phyloP scores from a whole-genome alignment of 305 asterid genomes.

The Caryopteris hybrid region DNA sequence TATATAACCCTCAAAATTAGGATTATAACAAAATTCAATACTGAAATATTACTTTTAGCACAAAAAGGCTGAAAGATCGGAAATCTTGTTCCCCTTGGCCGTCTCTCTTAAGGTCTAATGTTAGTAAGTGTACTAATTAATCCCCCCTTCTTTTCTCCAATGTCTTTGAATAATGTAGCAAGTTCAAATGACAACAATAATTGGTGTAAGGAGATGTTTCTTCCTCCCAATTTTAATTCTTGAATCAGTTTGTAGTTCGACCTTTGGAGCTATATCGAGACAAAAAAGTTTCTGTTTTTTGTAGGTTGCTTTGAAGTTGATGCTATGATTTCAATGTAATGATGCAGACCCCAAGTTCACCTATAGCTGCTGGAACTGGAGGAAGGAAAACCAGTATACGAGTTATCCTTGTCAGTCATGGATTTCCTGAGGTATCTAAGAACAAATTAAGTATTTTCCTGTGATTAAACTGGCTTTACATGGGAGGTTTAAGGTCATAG shows the following conservation, averaged over 20 bases:
- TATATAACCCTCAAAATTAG: no score
- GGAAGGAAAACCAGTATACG: conserved; percentile 72
- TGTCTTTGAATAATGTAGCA: not conserved
- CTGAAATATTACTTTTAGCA: not conserved
- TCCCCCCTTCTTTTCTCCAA: not conserved
- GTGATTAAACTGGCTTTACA: not conserved
- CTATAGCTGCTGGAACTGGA: conserved; percentile 54
- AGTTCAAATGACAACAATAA: not conserved
- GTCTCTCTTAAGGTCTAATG: not conserved
- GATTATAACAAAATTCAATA: no score
- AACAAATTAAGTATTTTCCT: conserved; percentile 18
- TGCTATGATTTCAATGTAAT: conserved; percentile 50
- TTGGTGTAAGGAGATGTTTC: not conserved
- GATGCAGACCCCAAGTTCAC: conserved; percentile 93
- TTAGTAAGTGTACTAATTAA: not conserved
- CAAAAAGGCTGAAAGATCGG: not conserved
- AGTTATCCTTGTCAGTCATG: conserved; percentile 65
- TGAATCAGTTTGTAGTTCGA: no score
- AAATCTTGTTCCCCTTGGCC: not conserved
- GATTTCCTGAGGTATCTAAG: conserved; percentile 47
- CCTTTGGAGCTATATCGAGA: conserved; percentile 31
- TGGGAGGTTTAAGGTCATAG: not conserved
- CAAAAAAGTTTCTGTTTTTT: conserved; percentile 21
- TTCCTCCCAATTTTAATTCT: not conserved
- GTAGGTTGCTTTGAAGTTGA: conserved; percentile 48